These are phyloP conservation scores for Malus hybrid DNA, from an alignment of 331 rosid genomes.

Conservation along the genomic window DNA sequence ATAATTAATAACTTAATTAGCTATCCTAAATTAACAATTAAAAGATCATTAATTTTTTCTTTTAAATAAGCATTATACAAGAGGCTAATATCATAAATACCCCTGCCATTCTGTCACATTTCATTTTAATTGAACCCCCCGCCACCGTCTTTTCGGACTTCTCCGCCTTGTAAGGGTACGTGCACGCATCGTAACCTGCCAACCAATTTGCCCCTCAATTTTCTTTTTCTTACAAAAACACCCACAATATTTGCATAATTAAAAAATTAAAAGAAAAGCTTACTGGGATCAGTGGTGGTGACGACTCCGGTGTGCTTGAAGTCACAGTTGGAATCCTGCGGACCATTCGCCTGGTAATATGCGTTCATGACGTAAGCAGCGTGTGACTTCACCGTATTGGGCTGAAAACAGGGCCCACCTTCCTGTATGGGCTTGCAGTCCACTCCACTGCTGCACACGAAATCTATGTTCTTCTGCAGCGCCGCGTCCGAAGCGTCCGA, in stretches of 20 bases:
- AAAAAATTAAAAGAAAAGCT: constrained; percentile 7
- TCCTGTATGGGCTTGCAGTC: constrained; percentile 61
- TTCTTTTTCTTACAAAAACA: neutral
- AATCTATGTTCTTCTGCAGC: constrained; percentile 68
- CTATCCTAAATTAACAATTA: neutral
- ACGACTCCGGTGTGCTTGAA: constrained; percentile 48
- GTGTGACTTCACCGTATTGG: constrained; percentile 56
- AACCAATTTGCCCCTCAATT: neutral
- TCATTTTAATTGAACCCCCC: neutral
- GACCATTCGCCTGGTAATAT: constrained; percentile 51
- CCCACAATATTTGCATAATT: neutral
- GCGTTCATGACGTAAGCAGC: constrained; percentile 84
- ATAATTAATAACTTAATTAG: neutral
- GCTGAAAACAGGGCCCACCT: constrained; percentile 65
- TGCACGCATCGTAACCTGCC: constrained; percentile 46
- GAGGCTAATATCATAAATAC: neutral
- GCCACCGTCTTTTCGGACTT: constrained; percentile 19
- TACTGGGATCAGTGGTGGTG: constrained; percentile 60
- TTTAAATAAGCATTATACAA: neutral
- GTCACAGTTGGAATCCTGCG: constrained; percentile 44
- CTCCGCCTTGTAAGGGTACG: constrained; percentile 17
- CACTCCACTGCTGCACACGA: constrained; percentile 51
- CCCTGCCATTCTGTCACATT: neutral
- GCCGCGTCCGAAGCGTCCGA: constrained; percentile 28
- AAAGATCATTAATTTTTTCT: neutral